Conservation (phyloP, 495 filamentous ascomycete species). For the Podospora conica region DNA sequence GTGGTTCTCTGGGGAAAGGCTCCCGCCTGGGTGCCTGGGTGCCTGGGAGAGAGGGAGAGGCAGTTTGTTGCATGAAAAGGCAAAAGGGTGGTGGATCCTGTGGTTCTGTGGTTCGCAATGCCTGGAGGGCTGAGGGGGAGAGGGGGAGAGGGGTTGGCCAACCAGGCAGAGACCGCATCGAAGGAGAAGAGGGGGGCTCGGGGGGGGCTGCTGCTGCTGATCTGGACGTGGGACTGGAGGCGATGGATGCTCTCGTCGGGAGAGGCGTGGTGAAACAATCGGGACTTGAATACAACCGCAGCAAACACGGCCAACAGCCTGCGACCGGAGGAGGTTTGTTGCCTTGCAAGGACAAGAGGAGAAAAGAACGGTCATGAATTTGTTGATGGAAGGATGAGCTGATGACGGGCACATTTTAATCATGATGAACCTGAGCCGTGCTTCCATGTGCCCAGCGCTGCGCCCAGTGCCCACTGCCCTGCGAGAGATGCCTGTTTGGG, state of each 20-base stretch:
- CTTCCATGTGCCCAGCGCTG: too few relatives aligned
- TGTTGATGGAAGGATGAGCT: background rate
- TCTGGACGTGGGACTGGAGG: background rate
- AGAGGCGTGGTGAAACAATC: conserved; percentile 11
- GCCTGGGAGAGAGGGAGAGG: background rate
- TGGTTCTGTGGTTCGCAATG: background rate
- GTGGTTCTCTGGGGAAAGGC: background rate
- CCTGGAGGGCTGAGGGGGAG: background rate
- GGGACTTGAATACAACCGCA: background rate
- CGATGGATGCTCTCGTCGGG: conserved; percentile 1
- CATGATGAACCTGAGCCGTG: too few relatives aligned
- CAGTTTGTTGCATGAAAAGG: conserved; percentile 8
- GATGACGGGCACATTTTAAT: too few relatives aligned
- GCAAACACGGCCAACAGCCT: background rate
- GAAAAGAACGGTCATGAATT: background rate
- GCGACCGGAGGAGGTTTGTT: too few relatives aligned
- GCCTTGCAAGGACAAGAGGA: too few relatives aligned
- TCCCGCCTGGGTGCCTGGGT: too few relatives aligned
- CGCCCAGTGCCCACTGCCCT: background rate
- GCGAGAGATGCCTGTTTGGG: background rate
- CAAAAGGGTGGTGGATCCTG: conserved; percentile 1
- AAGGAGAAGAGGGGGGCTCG: background rate
- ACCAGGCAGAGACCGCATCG: background rate
- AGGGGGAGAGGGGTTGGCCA: background rate
- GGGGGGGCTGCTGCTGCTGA: background rate